A percentile compares a stretch with the other conserved stretches of the same genome.
phyloP scores from a whole-genome alignment of 805 yeast species.

The Ogataea populi-albae region DNA sequence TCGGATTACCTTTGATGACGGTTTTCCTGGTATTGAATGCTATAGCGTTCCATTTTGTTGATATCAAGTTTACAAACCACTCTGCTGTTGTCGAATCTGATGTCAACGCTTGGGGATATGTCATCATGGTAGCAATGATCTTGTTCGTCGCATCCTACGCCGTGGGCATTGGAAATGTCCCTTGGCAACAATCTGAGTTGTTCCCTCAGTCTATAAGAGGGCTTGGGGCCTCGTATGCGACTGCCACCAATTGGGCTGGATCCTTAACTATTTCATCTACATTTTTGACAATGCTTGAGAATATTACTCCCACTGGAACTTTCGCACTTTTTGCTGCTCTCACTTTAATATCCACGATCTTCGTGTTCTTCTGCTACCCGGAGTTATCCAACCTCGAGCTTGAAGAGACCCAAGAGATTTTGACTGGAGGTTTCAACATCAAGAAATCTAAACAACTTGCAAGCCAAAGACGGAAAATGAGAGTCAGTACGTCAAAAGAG shows the following conservation, averaged over 20 bases:
- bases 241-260: constrained; percentile 95
- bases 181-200: constrained; percentile 97
- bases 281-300: constrained; percentile 89
- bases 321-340: constrained; percentile 87
- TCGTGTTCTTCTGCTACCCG: constrained; percentile 84
- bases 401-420: constrained; percentile 83
- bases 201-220: constrained; percentile 94
- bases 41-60: constrained; percentile 85
- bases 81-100: constrained; percentile 43
- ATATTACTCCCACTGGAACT: constrained; percentile 93
- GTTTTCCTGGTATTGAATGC: constrained; percentile 75
- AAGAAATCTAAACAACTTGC: constrained; percentile 58
- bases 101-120: constrained; percentile 81
- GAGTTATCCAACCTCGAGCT: constrained; percentile 87
- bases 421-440: constrained; percentile 84
- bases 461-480: constrained; percentile 34
- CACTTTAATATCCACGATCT: constrained; percentile 65
- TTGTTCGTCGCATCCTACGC: constrained; percentile 87
- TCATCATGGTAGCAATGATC: constrained; percentile 83
- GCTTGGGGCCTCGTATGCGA: constrained; percentile 84
- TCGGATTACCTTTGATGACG: constrained; percentile 86
- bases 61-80: constrained; percentile 53
- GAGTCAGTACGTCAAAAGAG: too few species aligned
- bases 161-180: constrained; percentile 93
- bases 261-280: constrained; percentile 88